These are phyloP conservation scores for Fusarium euwallaceae DNA, from an alignment of 2,329 filamentous ascomycete genomes.

Conservation along the genomic window DNA sequence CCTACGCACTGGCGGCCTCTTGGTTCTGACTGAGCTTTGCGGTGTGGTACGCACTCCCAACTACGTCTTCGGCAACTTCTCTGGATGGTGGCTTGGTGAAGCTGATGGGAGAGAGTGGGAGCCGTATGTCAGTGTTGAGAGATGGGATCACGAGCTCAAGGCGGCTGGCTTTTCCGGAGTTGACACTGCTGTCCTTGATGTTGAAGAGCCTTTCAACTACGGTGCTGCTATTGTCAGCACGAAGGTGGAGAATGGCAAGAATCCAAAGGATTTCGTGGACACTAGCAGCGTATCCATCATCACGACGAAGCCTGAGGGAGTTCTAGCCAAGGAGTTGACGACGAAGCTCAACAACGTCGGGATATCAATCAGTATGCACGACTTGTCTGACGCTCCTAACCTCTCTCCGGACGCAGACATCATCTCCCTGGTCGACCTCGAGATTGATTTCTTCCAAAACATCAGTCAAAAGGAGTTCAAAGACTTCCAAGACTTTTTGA, in stretches of 20 bases:
- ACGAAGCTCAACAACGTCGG: neutral
- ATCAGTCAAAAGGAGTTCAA: neutral
- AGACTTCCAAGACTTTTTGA: neutral
- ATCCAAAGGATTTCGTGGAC: neutral
- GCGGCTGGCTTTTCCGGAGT: slow-evolving; percentile 38
- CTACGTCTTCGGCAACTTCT: slow-evolving; percentile 45
- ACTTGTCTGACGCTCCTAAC: neutral
- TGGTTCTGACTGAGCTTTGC: neutral
- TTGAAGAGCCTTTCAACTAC: neutral
- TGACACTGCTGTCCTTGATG: slow-evolving; percentile 9
- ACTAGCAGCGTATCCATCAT: neutral
- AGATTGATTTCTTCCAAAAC: neutral
- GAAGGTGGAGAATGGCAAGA: neutral
- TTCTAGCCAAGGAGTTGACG: neutral
- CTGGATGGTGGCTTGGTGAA: slow-evolving; percentile 53
- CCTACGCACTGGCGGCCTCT: slow-evolving; percentile 22
- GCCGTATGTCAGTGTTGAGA: slow-evolving; percentile 41
- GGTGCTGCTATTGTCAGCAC: neutral
- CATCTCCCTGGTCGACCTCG: neutral
- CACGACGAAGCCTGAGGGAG: neutral
- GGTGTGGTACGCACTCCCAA: slow-evolving; percentile 28
- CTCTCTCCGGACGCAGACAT: neutral
- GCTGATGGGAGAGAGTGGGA: slow-evolving; percentile 41
- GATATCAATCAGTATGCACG: neutral
- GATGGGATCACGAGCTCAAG: slow-evolving; percentile 48